These are phyloP conservation scores for Pyrenopolyporus hunteri DNA, from an alignment of 495 filamentous ascomycete species.

Conservation along the genomic window DNA sequence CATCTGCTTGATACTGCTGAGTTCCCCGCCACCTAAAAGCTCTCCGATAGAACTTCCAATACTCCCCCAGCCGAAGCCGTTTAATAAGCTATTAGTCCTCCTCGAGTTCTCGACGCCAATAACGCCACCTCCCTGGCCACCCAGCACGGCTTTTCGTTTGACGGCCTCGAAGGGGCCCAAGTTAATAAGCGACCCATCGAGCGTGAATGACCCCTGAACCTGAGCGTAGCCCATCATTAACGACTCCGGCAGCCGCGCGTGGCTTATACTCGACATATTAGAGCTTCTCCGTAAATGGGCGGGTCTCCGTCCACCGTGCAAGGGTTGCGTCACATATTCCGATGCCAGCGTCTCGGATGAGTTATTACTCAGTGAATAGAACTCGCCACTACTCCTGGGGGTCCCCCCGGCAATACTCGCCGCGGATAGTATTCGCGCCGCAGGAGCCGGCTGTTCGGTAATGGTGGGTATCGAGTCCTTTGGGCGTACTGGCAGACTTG, in stretches of 20 bases:
- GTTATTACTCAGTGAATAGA: slow-evolving; percentile 91
- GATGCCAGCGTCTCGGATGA: slow-evolving; percentile 92
- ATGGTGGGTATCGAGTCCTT: slow-evolving; percentile 52
- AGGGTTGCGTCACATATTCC: slow-evolving; percentile 75
- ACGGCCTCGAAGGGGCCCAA: slow-evolving; percentile 92
- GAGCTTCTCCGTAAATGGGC: slow-evolving; percentile 69
- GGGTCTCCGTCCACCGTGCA: slow-evolving; percentile 50
- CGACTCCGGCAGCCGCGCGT: slow-evolving; percentile 65
- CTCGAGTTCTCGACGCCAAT: slow-evolving; percentile 79
- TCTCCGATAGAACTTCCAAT: slow-evolving; percentile 89
- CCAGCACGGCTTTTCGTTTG: slow-evolving; percentile 89
- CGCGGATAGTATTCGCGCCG: slow-evolving; percentile 73
- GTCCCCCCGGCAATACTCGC: slow-evolving; percentile 70
- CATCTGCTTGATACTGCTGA: slow-evolving; percentile 94
- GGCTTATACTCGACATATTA: slow-evolving; percentile 54
- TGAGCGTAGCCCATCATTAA: slow-evolving; percentile 99
- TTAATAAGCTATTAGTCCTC: slow-evolving; percentile 78
- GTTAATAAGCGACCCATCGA: slow-evolving; percentile 91
- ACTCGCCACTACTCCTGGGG: slow-evolving; percentile 89
- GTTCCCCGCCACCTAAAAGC: slow-evolving; percentile 80
- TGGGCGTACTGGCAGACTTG: slow-evolving; percentile 43
- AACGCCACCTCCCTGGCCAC: slow-evolving; percentile 83
- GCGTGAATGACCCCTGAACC: slow-evolving; percentile 86
- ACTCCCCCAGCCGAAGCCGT: slow-evolving; percentile 84
- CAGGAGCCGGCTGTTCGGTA: slow-evolving; percentile 63